Evolutionary conservation across 1,284 basidiomycete genomes (phyloP), one percentile per base, ranked within the genome.

Genomic region (Mycosarcoma maydis): DNA sequence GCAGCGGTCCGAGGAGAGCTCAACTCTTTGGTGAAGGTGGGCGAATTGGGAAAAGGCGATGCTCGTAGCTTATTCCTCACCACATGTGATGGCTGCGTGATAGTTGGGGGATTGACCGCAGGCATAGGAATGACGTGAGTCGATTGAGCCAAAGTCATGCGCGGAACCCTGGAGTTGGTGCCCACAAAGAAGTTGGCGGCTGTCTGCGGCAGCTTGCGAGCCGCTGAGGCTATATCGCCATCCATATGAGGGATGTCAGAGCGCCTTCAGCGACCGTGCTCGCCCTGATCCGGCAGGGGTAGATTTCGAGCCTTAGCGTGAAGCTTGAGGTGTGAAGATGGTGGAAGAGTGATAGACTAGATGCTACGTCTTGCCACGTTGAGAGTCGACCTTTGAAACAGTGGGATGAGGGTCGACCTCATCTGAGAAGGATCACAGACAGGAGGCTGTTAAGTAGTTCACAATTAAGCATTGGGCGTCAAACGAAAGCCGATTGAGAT

Each of bases 181-280:
- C 65, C 65, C 7, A 68, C 65, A 14, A 68, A 68, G 65, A 61
- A 68, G 46, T 60, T 68, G 48, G 65, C 65, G 3, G 65, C 52
- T n/a, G 65, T 60, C 26, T 60, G 52, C 6, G 65, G 65, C 57
- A 56, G 44, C 57, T 68, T 68, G 13, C 57, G 65, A 64, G 54
- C 61, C 38, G 52, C 50, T 34, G 39, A 42, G 3, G 43, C 40
- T 27, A 38, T 38, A 38, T 65, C 45, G 6, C 24, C 51, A 36
- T 65, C 61, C 61, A 58, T 54, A 10, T 19, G 26, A 22, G 39
- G 20, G 27, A 16, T n/a, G n/a, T n/a, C n/a, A n/a, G n/a, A n/a
- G n/a, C n/a, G n/a, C n/a, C n/a, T n/a, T n/a, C n/a, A n/a, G n/a
- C n/a, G n/a, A n/a, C n/a, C n/a, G n/a, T n/a, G n/a, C n/a, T n/a